Percentiles rank a stretch among this genome's conserved stretches.
These are phyloP conservation scores for Epichloe uncinata DNA, from an alignment of 2,329 filamentous ascomycete species.

Conservation along the genomic window DNA sequence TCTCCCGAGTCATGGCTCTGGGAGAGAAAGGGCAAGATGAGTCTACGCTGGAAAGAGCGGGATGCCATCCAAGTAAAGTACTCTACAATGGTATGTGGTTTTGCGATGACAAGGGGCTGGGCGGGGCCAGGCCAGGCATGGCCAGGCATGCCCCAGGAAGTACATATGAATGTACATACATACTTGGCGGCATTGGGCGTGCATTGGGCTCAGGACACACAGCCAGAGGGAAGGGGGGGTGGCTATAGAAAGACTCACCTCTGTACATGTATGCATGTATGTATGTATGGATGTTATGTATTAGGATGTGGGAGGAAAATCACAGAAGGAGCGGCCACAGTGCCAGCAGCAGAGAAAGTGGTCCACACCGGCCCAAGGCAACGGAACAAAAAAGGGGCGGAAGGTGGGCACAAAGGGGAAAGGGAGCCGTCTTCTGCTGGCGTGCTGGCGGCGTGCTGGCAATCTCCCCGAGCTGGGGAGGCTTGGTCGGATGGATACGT, in stretches of 20 bases:
- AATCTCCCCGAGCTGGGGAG: not conserved
- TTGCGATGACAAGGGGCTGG: conserved; percentile 2
- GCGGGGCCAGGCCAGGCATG: conserved; percentile 3
- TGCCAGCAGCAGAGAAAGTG: not conserved
- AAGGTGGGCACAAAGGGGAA: not conserved
- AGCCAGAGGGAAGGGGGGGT: not conserved
- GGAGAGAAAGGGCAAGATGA: not conserved
- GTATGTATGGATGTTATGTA: too few species aligned
- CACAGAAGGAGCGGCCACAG: not conserved
- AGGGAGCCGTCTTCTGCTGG: not conserved
- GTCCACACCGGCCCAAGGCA: conserved; percentile 1
- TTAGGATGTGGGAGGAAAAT: not conserved
- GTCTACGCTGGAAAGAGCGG: conserved; percentile 5
- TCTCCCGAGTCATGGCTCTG: not conserved
- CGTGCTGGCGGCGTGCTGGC: conserved; percentile 1
- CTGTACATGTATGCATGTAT: too few species aligned
- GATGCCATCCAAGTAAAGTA: conserved; percentile 5
- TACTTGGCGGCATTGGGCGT: not conserved
- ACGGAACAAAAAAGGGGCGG: conserved; percentile 2
- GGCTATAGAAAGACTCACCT: not conserved
- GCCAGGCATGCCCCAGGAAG: conserved; percentile 1
- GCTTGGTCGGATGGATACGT: not conserved
- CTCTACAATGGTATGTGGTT: not conserved
- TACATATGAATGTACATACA: not conserved
- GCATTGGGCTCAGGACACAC: not conserved